Evolutionary conservation across 2,329 filamentous ascomycete genomes (phyloP).

Genomic region (Colletotrichum costaricense): DNA sequence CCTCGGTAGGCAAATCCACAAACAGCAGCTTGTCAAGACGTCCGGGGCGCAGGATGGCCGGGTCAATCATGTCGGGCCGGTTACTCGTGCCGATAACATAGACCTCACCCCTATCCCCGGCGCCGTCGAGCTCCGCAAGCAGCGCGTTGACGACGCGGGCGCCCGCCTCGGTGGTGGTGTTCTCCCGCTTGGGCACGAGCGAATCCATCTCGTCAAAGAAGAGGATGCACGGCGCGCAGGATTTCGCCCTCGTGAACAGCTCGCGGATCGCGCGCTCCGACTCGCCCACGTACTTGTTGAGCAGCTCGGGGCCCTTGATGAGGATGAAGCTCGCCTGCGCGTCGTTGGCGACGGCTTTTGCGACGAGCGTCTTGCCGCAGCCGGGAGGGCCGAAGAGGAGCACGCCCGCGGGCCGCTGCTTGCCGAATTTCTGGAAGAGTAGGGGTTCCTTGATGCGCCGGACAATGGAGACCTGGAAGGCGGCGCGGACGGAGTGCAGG

Average conservation of each 20-base stretch:
- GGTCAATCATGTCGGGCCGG: conserved; percentile 94
- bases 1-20: conserved; percentile 83
- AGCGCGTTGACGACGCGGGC: conserved; percentile 94
- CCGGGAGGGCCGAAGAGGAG: conserved; percentile 97
- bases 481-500: conserved; percentile 79
- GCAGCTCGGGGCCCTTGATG: conserved; percentile 93
- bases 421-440: conserved; percentile 80
- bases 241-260: conserved; percentile 88
- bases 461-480: conserved; percentile 88
- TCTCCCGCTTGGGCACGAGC: conserved; percentile 85
- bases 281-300: conserved; percentile 98
- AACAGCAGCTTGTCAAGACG: conserved; percentile 90
- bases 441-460: conserved; percentile 88
- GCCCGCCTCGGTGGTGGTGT: conserved; percentile 81
- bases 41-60: conserved; percentile 92
- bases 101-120: conserved; percentile 83
- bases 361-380: conserved; percentile 95
- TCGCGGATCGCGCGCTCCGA: conserved; percentile 93
- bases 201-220: conserved; percentile 94
- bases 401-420: conserved; percentile 85
- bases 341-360: conserved; percentile 95
- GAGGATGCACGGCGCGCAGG: conserved; percentile 89
- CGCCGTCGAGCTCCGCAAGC: conserved; percentile 92
- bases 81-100: conserved; percentile 97
- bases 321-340: conserved; percentile 98